Base-by-base conservation (phyloP, 768 basidiomycete genomes). In the Sporobolomyces phaffii region DNA sequence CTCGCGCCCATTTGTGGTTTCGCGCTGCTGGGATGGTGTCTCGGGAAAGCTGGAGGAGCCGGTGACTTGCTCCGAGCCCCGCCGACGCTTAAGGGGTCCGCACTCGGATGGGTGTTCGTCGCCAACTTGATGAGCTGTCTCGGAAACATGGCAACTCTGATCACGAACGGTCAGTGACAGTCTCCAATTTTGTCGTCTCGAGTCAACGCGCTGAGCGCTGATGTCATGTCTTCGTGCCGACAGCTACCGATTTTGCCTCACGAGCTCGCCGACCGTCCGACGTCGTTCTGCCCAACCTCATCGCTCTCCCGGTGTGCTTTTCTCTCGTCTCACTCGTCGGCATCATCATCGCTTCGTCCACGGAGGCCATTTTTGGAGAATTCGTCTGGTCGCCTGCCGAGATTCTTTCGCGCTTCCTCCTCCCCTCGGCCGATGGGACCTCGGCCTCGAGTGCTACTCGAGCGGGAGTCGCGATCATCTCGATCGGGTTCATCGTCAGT, bases 291-390 rank as follows among this genome's bases (percentile, higher is more conserved):
- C 84, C 87, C 33, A 88, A 90, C 76, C 78, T 88, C 20, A 77
- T 89, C 66, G 82, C 88, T 0, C 82, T 89, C 34, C 89, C 89
- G 0, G 65, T 90, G 59, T 83, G 84, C 2, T 89, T 89, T 78
- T 84, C 85, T 29, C 75, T 89, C 59, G 85, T 88, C 72, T 85
- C 85, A 73, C 86, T 91, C 78, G 80, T 91, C 65, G 73, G 69
- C 2, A 88, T 91, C 76, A 84, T 89, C 57, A 88, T 91, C 69
- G 85, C 85, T 62, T 89, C 88, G 1, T 86, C 87, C 24, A 87
- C 86, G 24, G 17, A 22, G 9, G 26, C 29, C 18, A 86, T 90
- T 70, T 90, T 87, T 72, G 87, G 86, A 28, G 84, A 86, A 69
- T 83, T 85, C 18, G 83, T 91, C 59, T 90, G 88, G 89, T 85